Percentiles rank a stretch among this genome's conserved stretches.
phyloP scores from a whole-genome alignment of 2,329 filamentous ascomycete genomes.

The Xylaria hypoxylon region DNA sequence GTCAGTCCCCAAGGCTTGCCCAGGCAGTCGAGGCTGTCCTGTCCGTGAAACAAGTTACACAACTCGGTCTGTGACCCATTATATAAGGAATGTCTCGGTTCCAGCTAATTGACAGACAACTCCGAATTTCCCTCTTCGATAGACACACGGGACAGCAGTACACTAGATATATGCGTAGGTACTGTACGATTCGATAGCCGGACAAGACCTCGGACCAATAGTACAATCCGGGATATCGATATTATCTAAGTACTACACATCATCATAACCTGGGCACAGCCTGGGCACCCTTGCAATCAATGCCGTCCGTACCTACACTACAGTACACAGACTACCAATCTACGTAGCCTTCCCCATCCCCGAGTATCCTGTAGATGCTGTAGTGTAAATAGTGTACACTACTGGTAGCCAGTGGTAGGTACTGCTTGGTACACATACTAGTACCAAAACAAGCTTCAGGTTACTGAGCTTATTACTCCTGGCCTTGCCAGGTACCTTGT shows the following conservation, averaged over 20 bases:
- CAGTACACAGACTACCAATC: background rate
- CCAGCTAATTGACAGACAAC: background rate
- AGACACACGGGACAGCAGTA: too few species aligned
- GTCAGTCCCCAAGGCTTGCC: too few species aligned
- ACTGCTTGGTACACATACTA: background rate
- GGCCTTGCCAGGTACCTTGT: background rate
- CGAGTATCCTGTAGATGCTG: background rate
- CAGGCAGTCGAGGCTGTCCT: background rate
- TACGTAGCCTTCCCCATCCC: conserved; percentile 1
- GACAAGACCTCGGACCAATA: too few species aligned
- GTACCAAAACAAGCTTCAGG: background rate
- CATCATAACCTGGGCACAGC: too few species aligned
- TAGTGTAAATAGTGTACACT: too few species aligned
- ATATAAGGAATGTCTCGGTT: conserved; percentile 1
- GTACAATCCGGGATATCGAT: too few species aligned
- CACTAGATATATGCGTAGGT: too few species aligned
- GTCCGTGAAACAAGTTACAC: background rate
- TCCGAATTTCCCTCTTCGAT: background rate
- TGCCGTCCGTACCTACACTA: too few species aligned
- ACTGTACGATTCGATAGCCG: too few species aligned
- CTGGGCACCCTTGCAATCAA: too few species aligned
- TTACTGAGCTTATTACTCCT: background rate
- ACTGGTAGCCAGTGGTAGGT: background rate
- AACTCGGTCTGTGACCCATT: background rate
- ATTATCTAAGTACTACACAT: too few species aligned